phyloP scores from a whole-genome alignment of 305 asterid species.

The Galium porrigens region DNA sequence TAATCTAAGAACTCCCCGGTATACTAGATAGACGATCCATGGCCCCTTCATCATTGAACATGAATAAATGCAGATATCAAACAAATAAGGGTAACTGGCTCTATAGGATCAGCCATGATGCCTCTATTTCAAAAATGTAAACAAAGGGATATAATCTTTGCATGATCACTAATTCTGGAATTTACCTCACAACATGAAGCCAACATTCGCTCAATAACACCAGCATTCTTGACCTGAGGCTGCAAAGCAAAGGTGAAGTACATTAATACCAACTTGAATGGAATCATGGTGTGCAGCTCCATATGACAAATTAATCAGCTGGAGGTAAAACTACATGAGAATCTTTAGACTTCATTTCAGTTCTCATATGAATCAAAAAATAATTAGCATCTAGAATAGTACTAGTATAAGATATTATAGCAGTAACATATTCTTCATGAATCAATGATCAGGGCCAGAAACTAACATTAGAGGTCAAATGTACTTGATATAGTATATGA shows the following conservation, averaged over 20 bases:
- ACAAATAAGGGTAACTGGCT: not conserved
- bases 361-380: slow-evolving; percentile 1
- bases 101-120: slow-evolving; percentile 1
- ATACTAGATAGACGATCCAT: not conserved
- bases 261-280: not conserved
- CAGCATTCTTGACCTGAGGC: slow-evolving; percentile 45
- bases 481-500: not conserved
- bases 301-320: not conserved
- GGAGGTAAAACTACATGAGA: not conserved
- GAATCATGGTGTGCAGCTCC: not conserved
- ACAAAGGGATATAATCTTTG: not conserved
- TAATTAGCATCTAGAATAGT: not conserved
- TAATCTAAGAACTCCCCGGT: not conserved
- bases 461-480: not conserved
- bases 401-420: not conserved
- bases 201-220: slow-evolving; percentile 48
- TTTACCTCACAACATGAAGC: slow-evolving; percentile 75
- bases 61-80: not conserved
- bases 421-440: not conserved
- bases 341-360: not conserved
- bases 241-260: slow-evolving; percentile 16
- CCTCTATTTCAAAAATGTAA: not conserved
- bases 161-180: slow-evolving; percentile 8
- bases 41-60: not conserved
- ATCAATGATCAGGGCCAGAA: not conserved